Conservation (phyloP, 2,329 filamentous ascomycete species). For the Penicillium frequentans region DNA sequence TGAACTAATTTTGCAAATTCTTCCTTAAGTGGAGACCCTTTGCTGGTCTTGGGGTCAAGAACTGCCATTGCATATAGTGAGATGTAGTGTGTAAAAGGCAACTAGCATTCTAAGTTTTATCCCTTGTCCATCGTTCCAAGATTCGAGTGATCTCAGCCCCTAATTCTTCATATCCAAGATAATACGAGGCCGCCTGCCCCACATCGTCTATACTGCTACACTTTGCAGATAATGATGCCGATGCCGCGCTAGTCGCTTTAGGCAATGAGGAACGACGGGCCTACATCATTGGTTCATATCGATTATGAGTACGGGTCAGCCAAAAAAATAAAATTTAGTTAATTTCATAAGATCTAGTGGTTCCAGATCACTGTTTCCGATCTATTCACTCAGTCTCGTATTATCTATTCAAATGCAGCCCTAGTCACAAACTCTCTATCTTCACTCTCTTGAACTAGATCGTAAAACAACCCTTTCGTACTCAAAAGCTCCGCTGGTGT, state of each 20-base stretch:
- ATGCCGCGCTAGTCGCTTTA: background rate
- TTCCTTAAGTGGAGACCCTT: background rate
- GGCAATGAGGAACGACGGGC: background rate
- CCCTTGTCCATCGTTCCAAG: background rate
- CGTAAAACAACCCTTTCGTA: background rate
- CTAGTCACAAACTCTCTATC: background rate
- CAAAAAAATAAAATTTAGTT: no score
- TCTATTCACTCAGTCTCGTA: background rate
- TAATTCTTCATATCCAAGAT: background rate
- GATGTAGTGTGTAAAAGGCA: background rate
- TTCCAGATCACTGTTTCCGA: background rate
- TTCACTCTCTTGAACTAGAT: background rate
- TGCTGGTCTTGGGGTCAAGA: background rate
- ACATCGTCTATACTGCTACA: background rate
- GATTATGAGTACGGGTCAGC: background rate
- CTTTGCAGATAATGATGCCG: background rate
- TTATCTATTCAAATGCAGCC: background rate
- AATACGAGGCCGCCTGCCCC: background rate
- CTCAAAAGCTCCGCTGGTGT: background rate
- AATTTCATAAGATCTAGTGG: no score
- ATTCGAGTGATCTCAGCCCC: background rate
- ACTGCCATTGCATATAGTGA: background rate
- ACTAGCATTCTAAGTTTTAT: background rate
- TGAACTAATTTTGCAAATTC: background rate
- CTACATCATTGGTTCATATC: background rate